Evolutionary conservation across 2,329 filamentous ascomycete species (phyloP).

Genomic region (Colletotrichum musicola): DNA sequence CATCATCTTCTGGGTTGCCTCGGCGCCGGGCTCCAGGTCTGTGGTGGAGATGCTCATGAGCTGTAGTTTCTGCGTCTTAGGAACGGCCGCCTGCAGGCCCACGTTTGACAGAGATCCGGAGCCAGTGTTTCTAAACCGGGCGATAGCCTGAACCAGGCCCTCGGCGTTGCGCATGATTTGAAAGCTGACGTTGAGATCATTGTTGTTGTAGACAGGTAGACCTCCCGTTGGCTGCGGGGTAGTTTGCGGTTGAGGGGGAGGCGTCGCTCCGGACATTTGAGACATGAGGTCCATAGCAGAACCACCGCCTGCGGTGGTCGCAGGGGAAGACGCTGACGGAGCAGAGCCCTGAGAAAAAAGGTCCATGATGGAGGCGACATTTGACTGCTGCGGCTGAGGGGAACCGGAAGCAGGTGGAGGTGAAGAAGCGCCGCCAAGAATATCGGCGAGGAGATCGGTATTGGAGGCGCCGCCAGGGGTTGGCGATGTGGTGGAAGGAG

Average conservation of each 20-base stretch:
- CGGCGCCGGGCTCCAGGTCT: conserved; percentile 80
- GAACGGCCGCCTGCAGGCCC: conserved; percentile 92
- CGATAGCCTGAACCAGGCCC: conserved; percentile 82
- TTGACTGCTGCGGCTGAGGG: conserved; percentile 67
- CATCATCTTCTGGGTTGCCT: conserved; percentile 92
- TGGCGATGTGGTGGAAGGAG: conserved; percentile 66
- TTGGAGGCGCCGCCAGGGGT: conserved; percentile 73
- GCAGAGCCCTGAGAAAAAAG: conserved; percentile 70
- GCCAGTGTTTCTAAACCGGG: conserved; percentile 85
- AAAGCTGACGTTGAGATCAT: conserved; percentile 84
- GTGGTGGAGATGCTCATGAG: conserved; percentile 88
- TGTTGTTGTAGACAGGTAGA: conserved; percentile 86
- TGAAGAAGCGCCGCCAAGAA: conserved; percentile 80
- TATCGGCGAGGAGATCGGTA: conserved; percentile 90
- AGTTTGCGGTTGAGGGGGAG: conserved; percentile 43
- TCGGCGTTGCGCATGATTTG: conserved; percentile 86
- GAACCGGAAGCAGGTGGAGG: conserved; percentile 56
- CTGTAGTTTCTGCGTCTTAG: conserved; percentile 95
- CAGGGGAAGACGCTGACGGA: conserved; percentile 45
- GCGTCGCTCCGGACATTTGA: conserved; percentile 55
- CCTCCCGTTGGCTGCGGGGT: conserved; percentile 61
- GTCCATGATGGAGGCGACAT: conserved; percentile 86
- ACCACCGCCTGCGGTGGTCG: conserved; percentile 47
- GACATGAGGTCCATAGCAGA: conserved; percentile 64
- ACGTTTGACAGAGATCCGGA: conserved; percentile 78